phyloP scores from a whole-genome alignment of 2,329 filamentous ascomycete genomes.

The Alternaria incomplexa region DNA sequence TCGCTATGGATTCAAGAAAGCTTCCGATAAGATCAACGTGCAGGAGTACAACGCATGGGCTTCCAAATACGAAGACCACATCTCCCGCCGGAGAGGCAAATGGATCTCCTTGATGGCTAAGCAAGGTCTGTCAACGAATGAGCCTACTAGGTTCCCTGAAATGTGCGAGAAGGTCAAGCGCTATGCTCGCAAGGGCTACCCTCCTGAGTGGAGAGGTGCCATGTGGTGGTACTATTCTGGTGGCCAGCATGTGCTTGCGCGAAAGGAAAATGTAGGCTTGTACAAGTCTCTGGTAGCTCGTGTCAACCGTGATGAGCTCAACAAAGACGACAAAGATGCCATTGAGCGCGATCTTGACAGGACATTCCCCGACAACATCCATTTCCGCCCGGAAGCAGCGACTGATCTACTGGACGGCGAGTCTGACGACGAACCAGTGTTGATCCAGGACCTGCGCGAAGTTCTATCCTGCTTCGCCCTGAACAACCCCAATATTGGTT shows the following conservation, averaged over 20 bases:
- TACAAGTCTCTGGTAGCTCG: constrained; percentile 74
- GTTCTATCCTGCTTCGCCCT: constrained; percentile 89
- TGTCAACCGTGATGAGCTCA: constrained; percentile 68
- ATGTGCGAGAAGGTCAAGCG: constrained; percentile 84
- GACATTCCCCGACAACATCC: constrained; percentile 92
- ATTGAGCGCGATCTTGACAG: constrained; percentile 94
- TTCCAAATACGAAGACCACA: constrained; percentile 73
- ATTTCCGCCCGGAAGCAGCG: constrained; percentile 73
- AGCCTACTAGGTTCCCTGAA: constrained; percentile 78
- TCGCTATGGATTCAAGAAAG: constrained; percentile 91
- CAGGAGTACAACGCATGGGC: constrained; percentile 86
- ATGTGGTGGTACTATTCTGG: constrained; percentile 98
- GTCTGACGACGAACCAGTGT: constrained; percentile 68
- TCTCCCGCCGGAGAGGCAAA: constrained; percentile 77
- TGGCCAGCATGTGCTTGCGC: constrained; percentile 77
- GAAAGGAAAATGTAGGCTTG: constrained; percentile 69
- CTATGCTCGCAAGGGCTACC: constrained; percentile 91
- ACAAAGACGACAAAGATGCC: constrained; percentile 78
- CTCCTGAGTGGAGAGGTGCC: constrained; percentile 90
- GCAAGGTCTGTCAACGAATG: constrained; percentile 72
- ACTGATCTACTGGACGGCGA: constrained; percentile 38
- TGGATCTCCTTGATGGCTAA: constrained; percentile 82
- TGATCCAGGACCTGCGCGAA: constrained; percentile 80
- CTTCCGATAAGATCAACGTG: constrained; percentile 76
- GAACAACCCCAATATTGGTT: constrained; percentile 89